Base-by-base conservation (phyloP, 768 basidiomycete genomes). In the Leucogyrophana mollusca region DNA sequence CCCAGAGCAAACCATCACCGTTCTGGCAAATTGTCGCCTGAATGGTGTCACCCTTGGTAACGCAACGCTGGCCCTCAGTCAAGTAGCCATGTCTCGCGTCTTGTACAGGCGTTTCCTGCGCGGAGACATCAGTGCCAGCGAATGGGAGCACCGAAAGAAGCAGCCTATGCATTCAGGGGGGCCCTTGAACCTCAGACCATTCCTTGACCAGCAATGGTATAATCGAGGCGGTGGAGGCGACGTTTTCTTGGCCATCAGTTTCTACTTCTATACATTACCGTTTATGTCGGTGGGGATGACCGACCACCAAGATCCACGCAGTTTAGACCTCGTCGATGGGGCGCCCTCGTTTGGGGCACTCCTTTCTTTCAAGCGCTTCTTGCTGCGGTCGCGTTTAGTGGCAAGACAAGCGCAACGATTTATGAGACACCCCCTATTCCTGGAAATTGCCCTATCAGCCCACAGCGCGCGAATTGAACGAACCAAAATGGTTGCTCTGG, bases 41-140 rank as follows among this genome's bases (percentile, higher is more conserved):
- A 56, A 75, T 16, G 52, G 57, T 1, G 24, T 82, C 18, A 80
- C 80, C 0, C 76, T 83, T 32, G 80, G 80, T 1, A 71, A 73
- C 36, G 77, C 69, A 4, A 72, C 69, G 32, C 69, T 77, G 2
- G 65, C 76, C 3, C 65, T 83, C 17, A 73, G 66, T 2, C 82
- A 83, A 55, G 64, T 81, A 9, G 80, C 75, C 0, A 60, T 77
- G 43, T 68, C 79, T 4, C 76, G 80, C 1, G 53, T 81, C 7
- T 67, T 83, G 10, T 73, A 74, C 37, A 66, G 71, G 21, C 69
- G 65, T 27, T 78, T 73, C 49, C 52, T 76, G 10, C 67, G 65
- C 4, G 79, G 80, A 1, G 66, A 77, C 13, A 76, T 83, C 36
- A 57, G 61, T 7, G 57, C 70, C 34, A 69, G 67, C 3, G 81